A percentile compares a stretch with the other conserved stretches of the same genome.
These are phyloP conservation scores for Xylariales sp. DNA, from an alignment of 2,329 filamentous ascomycete genomes.

Conservation along the genomic window DNA sequence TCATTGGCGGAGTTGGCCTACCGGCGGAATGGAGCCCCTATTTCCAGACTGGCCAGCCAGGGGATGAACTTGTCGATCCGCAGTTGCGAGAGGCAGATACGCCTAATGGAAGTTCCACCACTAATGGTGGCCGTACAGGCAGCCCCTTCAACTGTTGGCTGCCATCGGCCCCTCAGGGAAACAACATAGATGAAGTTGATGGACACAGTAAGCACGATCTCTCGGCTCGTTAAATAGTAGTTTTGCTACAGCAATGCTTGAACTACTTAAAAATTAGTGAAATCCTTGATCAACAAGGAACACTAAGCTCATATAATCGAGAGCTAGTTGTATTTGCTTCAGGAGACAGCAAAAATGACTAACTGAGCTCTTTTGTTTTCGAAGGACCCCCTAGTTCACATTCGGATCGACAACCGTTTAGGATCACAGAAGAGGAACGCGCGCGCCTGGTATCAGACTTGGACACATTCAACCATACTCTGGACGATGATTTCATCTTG, in stretches of 20 bases:
- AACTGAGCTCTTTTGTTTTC: background rate
- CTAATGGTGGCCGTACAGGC: conserved; percentile 21
- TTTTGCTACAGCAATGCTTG: too few relatives aligned
- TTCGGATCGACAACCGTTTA: conserved; percentile 7
- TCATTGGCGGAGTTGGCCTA: conserved; percentile 31
- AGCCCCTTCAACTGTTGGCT: conserved; percentile 33
- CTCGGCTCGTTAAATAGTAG: too few relatives aligned
- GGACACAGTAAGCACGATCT: conserved; percentile 15
- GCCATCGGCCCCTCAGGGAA: conserved; percentile 27
- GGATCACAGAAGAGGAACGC: conserved; percentile 29
- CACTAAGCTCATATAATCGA: too few relatives aligned
- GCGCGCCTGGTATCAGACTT: conserved; percentile 17
- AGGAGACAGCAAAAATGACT: background rate
- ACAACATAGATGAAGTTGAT: conserved; percentile 17
- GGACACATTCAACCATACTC: conserved; percentile 21
- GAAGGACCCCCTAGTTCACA: conserved; percentile 8
- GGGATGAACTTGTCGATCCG: conserved; percentile 17
- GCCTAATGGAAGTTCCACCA: conserved; percentile 8
- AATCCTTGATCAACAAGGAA: too few relatives aligned
- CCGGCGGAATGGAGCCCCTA: conserved; percentile 34
- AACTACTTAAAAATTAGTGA: too few relatives aligned
- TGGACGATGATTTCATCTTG: conserved; percentile 24
- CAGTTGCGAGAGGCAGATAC: conserved; percentile 11
- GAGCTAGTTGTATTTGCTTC: too few relatives aligned
- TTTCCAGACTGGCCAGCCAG: conserved; percentile 19